Conservation (phyloP, 441 rosid genomes). For the Melastoma candidum region DNA sequence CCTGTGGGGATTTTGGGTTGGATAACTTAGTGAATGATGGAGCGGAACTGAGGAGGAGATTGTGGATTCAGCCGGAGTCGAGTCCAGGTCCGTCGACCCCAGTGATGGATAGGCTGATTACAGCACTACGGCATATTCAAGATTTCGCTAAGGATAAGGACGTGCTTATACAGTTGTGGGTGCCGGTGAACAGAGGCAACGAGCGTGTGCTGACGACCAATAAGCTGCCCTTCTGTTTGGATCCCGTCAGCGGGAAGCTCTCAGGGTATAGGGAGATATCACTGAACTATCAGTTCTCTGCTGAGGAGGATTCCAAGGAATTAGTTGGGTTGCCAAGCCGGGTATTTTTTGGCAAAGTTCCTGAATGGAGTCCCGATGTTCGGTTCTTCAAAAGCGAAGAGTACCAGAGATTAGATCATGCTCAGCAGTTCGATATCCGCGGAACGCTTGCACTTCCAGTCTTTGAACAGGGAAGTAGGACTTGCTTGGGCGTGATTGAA, state of each 20-base stretch:
- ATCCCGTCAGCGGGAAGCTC: constrained; percentile 43
- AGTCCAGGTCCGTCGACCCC: constrained; percentile 35
- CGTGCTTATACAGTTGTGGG: constrained; percentile 76
- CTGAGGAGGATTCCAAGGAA: constrained; percentile 61
- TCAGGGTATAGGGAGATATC: constrained; percentile 72
- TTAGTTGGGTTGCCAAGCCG: constrained; percentile 68
- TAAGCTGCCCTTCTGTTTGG: constrained; percentile 62
- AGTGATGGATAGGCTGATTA: constrained; percentile 58
- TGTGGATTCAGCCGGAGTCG: constrained; percentile 68
- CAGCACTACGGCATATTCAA: constrained; percentile 51
- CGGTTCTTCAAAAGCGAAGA: constrained; percentile 81
- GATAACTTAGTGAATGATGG: constrained; percentile 23
- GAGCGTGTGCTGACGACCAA: constrained; percentile 50
- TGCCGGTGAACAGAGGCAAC: constrained; percentile 69
- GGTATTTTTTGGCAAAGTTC: constrained; percentile 73
- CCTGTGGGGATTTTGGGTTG: constrained; percentile 8
- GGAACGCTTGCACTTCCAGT: constrained; percentile 90
- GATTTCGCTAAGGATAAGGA: constrained; percentile 52
- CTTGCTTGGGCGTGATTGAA: constrained; percentile 87
- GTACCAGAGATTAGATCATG: constrained; percentile 58
- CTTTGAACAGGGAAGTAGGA: constrained; percentile 73
- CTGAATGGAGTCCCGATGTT: constrained; percentile 98
- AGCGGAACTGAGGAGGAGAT: constrained; percentile 38
- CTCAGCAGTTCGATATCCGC: constrained; percentile 58
- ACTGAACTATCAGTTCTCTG: constrained; percentile 61